Evolutionary conservation across 495 filamentous ascomycete species (phyloP), one percentile per base, ranked within the genome.

Genomic region (Penicillium cinerascens): DNA sequence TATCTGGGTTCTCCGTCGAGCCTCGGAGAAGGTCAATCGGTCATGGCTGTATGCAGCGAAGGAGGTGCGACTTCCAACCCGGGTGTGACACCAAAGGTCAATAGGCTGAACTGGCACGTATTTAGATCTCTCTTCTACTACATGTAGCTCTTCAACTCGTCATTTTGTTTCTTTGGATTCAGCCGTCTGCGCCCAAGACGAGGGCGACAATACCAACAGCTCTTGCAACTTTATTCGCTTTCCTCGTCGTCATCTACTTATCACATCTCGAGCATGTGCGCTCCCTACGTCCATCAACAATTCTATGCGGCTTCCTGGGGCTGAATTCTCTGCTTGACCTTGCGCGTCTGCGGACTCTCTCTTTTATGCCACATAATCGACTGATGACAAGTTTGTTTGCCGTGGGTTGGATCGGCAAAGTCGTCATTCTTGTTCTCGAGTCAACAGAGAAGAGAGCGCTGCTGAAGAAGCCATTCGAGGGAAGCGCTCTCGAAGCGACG

Each of bases 401-500:
- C 54, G 46, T 60, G 58, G 55, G 54, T 56, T 53, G 42, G 44
- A 16, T 51, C 9, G 26, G 75, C 49, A 85, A 83, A 51, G 49
- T 54, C 1, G 21, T 73, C 4, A 40, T 80, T 5, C 56, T 82
- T 1, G 16, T 79, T 2, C 56, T 81, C 0, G 82, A 86, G 51
- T 63, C 78, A 0, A 63, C 59, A n/a, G 69, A 73, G n/a, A 86
- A 86, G 64, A 53, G 67, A 29, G 47, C 58, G 3, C 42, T 74
- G 26, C 60, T 85, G 2, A 65, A 59, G 8, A 51, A 67, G 1
- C 47, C 59, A 44, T 82, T 67, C 46, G 50, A 52, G 13, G 47
- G 65, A 13, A 61, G 63, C 35, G 69, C 80, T 9, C 71, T 76
- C 0, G 84, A 88, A 60, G 72, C 75, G 26, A 81, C 75, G 1